Conservation (phyloP, 441 rosid species). For the Erodium moschatum region DNA sequence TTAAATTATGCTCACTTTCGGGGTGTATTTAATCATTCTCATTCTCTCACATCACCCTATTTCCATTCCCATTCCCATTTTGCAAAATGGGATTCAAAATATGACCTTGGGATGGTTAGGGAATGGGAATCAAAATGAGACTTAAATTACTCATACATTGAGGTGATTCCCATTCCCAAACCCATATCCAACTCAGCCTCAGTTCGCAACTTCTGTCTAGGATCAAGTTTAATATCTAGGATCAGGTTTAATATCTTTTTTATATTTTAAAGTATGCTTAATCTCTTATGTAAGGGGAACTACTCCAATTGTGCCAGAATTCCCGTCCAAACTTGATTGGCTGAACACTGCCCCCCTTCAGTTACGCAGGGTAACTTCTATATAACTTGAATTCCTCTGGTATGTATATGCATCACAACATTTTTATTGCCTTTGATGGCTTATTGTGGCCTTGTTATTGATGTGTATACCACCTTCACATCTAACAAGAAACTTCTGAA, state of each 20-base stretch:
- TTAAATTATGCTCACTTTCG: background rate
- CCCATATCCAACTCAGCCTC: background rate
- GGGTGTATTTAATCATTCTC: background rate
- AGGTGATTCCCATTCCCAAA: background rate
- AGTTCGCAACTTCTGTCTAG: background rate
- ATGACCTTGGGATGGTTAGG: background rate
- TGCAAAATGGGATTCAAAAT: background rate
- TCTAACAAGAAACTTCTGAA: slow-evolving; percentile 3
- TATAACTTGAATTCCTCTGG: slow-evolving; percentile 3
- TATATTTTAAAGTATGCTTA: slow-evolving; percentile 14
- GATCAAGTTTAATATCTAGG: slow-evolving; percentile 6
- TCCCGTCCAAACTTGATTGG: slow-evolving; percentile 84
- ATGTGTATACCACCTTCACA: background rate
- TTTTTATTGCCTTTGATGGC: background rate
- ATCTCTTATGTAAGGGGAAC: slow-evolving; percentile 40
- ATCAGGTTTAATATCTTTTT: slow-evolving; percentile 12
- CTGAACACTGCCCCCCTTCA: slow-evolving; percentile 83
- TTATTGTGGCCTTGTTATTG: background rate
- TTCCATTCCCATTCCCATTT: background rate
- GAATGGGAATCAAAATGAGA: background rate
- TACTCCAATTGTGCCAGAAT: slow-evolving; percentile 68
- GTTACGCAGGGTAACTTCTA: slow-evolving; percentile 50
- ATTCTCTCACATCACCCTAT: background rate
- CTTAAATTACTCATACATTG: background rate
- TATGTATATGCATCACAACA: slow-evolving; percentile 5